Evolutionary conservation across 2,329 filamentous ascomycete genomes (phyloP), one percentile per base, ranked within the genome.

Genomic region (Pyrenophora tritici-repentis): DNA sequence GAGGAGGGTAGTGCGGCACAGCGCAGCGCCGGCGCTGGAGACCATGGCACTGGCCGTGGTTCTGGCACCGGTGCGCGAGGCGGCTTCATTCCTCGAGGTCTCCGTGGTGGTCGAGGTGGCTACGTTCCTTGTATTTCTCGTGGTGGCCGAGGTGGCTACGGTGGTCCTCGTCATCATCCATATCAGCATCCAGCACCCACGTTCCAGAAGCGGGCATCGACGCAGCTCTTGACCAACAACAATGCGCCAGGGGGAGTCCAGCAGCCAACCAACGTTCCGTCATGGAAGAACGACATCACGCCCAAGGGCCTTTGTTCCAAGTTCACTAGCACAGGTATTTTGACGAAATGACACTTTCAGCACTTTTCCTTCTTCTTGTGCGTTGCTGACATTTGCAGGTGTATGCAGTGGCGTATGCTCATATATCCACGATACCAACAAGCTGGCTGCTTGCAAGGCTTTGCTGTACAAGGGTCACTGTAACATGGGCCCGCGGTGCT

Each of bases 371-470:
- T 37, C 24, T 29, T 40, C 18, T 32, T 39, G 29, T 44, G 22
- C 38, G 31, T 20, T 9, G 54, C 62, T 71, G 56, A 72, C 58
- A 5, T 22, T 20, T 32, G 14, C 40, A 72, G 94, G 94, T 77
- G 87, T 87, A 59, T 99, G 94, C 74, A 90, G 93, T 52, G 87
- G 88, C 6, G 79, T 77, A 40, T 99, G 94, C 75, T 87, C 83
- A 47, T 94, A 88, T 70, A 78, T 86, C 42, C 94, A 99, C 79
- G 90, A 99, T 69, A 84, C 89, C 35, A 80, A 85, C 70, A 96
- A 90, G 76, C 90, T 96, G 66, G 90, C 93, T 48, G 86, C 94
- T 49, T 99, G 94, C 85, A 94, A 90, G 75, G 86, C 90, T 46
- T 91, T 89, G 71, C 81, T 97, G 46, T 86, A 87, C 67, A 91